phyloP scores from a whole-genome alignment of 129 eudicot species.

The Lactuca saligna region DNA sequence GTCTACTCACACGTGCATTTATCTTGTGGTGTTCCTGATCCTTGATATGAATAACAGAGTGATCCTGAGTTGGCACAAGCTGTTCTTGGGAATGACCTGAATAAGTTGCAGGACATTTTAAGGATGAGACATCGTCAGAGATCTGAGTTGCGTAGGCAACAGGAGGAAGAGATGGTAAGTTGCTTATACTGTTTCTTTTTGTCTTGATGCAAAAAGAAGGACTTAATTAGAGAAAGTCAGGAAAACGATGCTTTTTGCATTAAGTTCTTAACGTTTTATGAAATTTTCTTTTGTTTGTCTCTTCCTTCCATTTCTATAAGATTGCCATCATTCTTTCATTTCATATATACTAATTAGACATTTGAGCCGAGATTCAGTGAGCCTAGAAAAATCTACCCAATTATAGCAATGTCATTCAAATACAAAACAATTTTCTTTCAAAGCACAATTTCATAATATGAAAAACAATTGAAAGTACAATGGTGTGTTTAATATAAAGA shows the following conservation, averaged over 20 bases:
- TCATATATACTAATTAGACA: not conserved
- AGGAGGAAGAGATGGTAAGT: constrained; percentile 85
- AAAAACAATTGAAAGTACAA: not conserved
- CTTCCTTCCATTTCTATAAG: not conserved
- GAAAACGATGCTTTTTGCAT: too few species aligned
- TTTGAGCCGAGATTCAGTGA: not conserved
- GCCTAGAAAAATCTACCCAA: not conserved
- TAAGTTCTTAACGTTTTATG: not conserved
- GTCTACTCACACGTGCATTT: not conserved
- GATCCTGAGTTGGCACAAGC: constrained; percentile 97
- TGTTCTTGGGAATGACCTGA: constrained; percentile 77
- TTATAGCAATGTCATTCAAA: not conserved
- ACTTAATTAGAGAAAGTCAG: not conserved
- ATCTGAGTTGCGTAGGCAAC: constrained; percentile 53
- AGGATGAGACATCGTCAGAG: constrained; percentile 73
- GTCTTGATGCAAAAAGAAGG: not conserved
- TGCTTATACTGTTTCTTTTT: not conserved
- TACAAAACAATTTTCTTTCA: not conserved
- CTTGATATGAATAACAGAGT: constrained; percentile 46
- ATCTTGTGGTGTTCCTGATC: constrained; percentile 24
- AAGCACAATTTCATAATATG: not conserved
- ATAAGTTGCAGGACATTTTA: constrained; percentile 72
- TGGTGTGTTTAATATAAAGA: not conserved
- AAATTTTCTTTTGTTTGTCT: not conserved
- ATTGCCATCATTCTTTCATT: not conserved